These are phyloP conservation scores for Buddleja alternifolia DNA, from an alignment of 257 asterid genomes.

Conservation along the genomic window DNA sequence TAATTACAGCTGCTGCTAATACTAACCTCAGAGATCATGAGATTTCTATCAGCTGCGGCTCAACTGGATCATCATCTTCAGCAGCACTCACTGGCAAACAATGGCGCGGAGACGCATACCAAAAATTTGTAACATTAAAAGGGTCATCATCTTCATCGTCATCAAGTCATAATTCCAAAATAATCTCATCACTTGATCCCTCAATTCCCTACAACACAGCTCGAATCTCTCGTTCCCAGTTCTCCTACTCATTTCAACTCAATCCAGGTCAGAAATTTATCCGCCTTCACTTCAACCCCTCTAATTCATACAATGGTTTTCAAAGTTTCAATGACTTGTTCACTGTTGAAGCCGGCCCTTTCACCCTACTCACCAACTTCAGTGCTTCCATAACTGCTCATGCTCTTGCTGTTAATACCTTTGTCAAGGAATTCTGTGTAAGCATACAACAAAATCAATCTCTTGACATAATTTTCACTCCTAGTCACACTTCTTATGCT, in stretches of 20 bases:
- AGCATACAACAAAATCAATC: constrained; percentile 34
- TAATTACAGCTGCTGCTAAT: neutral
- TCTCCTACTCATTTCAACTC: constrained; percentile 45
- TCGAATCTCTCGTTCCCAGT: constrained; percentile 41
- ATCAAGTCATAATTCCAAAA: too few relatives aligned
- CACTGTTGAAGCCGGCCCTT: too few relatives aligned
- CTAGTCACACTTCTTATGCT: constrained; percentile 43
- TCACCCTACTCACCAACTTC: constrained; percentile 46
- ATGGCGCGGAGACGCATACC: constrained; percentile 36
- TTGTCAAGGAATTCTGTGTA: constrained; percentile 61
- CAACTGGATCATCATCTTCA: constrained; percentile 33
- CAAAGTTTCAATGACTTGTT: constrained; percentile 32
- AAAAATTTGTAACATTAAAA: constrained; percentile 8
- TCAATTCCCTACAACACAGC: constrained; percentile 49
- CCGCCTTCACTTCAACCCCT: constrained; percentile 56
- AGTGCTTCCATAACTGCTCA: constrained; percentile 50
- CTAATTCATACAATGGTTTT: constrained; percentile 29
- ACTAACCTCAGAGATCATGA: neutral
- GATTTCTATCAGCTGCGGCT: constrained; percentile 46
- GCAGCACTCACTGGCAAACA: constrained; percentile 22
- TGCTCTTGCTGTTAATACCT: constrained; percentile 35
- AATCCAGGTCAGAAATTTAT: constrained; percentile 49
- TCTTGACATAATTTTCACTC: constrained; percentile 46
- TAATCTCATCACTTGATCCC: too few relatives aligned
- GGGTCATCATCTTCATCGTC: too few relatives aligned